A percentile compares a stretch with the other conserved stretches of the same genome.
Conservation (phyloP, 352 stramenopile species). For the Aphanomyces stellatus region DNA sequence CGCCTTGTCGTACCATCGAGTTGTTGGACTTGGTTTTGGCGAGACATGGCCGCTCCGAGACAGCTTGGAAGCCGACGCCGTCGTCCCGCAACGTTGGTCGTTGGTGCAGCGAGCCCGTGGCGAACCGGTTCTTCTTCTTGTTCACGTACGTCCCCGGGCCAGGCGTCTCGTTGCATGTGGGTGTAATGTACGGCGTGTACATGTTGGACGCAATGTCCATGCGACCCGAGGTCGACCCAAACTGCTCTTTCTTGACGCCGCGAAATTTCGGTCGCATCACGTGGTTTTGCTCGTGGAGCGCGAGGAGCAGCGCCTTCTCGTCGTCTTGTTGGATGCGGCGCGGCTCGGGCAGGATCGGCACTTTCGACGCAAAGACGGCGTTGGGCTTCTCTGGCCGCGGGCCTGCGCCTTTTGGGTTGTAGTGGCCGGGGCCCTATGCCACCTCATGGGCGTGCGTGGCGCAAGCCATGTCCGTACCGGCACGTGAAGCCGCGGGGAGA, state of each 20-base stretch:
- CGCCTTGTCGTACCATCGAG: conserved; percentile 11
- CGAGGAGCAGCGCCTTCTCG: conserved; percentile 37
- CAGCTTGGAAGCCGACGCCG: conserved; percentile 56
- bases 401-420: conserved; percentile 15
- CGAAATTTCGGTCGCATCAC: not conserved
- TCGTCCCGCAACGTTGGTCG: conserved; percentile 27
- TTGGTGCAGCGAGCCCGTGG: not conserved
- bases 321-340: conserved; percentile 39
- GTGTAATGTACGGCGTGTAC: conserved; percentile 43
- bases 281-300: conserved; percentile 16
- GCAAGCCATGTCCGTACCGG: conserved; percentile 24
- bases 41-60: conserved; percentile 52
- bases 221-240: conserved; percentile 55
- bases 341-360: conserved; percentile 44
- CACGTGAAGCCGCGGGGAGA: conserved; percentile 34
- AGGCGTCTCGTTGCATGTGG: conserved; percentile 45
- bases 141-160: conserved; percentile 48
- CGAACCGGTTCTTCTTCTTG: conserved; percentile 5
- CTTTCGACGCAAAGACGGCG: conserved; percentile 67
- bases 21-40: conserved; percentile 27
- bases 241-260: conserved; percentile 31
- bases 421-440: conserved; percentile 44
- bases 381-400: conserved; percentile 25
- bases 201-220: conserved; percentile 47
- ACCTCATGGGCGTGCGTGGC: too few species aligned